phyloP scores from a whole-genome alignment of 1,284 basidiomycete species.

The Apiotrichum siamense region DNA sequence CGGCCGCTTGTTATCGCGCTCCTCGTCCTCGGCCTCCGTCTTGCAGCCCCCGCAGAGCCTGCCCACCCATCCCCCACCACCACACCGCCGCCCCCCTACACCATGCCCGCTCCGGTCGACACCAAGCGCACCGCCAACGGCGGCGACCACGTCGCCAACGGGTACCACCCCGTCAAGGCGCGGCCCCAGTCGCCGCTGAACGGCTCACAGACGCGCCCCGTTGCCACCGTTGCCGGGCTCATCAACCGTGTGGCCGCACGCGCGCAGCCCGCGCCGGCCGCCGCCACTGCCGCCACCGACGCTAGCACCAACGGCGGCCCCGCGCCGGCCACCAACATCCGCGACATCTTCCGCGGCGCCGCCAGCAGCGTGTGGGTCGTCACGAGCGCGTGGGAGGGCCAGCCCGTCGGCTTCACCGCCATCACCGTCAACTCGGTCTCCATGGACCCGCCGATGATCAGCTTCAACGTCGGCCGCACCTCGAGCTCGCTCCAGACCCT shows the following conservation, averaged over 20 bases:
- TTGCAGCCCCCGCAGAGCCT: too few species aligned
- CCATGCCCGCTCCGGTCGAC: not conserved
- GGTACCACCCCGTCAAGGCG: not conserved
- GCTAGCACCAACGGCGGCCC: too few species aligned
- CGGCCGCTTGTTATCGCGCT: too few species aligned
- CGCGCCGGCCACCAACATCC: not conserved
- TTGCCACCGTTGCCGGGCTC: slow-evolving; percentile 8
- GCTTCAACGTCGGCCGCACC: slow-evolving; percentile 13
- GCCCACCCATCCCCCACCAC: too few species aligned
- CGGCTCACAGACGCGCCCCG: too few species aligned
- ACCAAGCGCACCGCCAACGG: not conserved
- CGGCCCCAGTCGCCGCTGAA: too few species aligned
- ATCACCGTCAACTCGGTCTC: slow-evolving; percentile 16
- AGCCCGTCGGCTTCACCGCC: slow-evolving; percentile 14
- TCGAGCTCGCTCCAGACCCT: slow-evolving; percentile 4
- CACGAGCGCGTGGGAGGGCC: slow-evolving; percentile 5
- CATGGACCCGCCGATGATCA: slow-evolving; percentile 16
- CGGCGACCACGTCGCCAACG: slow-evolving; percentile 1
- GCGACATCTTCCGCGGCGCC: slow-evolving; percentile 7
- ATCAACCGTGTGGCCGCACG: slow-evolving; percentile 7
- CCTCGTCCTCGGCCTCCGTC: too few species aligned
- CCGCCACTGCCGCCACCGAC: too few species aligned
- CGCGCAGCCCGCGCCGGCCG: not conserved
- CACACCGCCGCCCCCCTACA: not conserved
- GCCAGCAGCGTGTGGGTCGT: slow-evolving; percentile 14